Base-by-base conservation (phyloP, 805 yeast genomes). In the Candida manassasensis region DNA sequence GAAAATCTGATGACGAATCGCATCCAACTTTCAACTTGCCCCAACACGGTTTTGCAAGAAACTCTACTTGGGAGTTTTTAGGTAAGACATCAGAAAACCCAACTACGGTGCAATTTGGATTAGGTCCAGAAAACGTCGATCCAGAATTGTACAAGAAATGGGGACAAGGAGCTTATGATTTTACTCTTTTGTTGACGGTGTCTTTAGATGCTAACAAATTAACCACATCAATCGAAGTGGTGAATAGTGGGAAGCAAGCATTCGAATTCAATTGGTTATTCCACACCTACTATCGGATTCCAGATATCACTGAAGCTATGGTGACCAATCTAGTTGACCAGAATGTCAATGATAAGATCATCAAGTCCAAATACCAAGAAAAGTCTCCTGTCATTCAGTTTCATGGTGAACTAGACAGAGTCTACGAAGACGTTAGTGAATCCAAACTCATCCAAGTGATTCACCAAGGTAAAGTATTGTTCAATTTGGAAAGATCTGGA, bases 11-110 rank as follows among this genome's bases (percentile, higher is more conserved):
- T 21, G 69, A 73, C 6, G 71, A 66, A 37, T 17, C 37, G 7
- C 69, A 63, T 39, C 84, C 84, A 3, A 76, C 88, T 26, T 69
- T 67, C 34, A 57, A 72, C 22, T 73, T 93, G 44, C 97, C 97
- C 13, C 97, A 93, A 64, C 98, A 93, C 56, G 98, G 98, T 2
- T 84, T 93, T 64, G 98, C 96, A 13, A 74, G 98, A 59, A 82
- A 77, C 58, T 80, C 90, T 10, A 64, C 71, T 2, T 93, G 98
- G 98, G 97, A 93, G 59, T 85, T 89, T 49, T 69, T 93, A 42
- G 98, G 98, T 25, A 90, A 87, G 61, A 77, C 82, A 13, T 69
- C 71, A 22, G 79, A 73, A 35, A 84, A 85, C 19, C 84, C 89
- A 35, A 49, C 56, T 27, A 78, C 94, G 4, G 84, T 83, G 29